Evolutionary conservation across 805 yeast genomes (phyloP), one percentile per base, ranked within the genome.

Genomic region (Kodamaea neixiangensis): DNA sequence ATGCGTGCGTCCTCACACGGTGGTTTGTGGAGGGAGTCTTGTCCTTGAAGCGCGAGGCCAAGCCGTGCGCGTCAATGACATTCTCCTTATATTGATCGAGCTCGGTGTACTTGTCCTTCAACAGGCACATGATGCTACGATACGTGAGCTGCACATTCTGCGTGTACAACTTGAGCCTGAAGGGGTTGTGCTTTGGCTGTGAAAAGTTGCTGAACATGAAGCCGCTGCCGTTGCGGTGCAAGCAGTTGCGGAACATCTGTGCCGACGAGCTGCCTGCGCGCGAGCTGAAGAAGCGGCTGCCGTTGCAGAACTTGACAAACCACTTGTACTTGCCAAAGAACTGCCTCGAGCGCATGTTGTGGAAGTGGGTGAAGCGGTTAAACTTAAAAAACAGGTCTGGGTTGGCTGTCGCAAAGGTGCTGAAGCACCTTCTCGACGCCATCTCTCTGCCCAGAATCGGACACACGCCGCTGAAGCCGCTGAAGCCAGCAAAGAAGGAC

Each of bases 1-100:
- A 65, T 6, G 67, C 40, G 53, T 69, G 66, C 42, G 69, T 58
- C 39, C 71, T 58, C 39, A 68, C 51, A 15, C 53, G 21, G 41
- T 46, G 50, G 43, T 50, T 51, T 10, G n/a, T 25, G 11, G 31
- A 7, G 31, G 31, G 3, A 14, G 38, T 1, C 29, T 31, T 25
- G 46, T 20, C 25, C 18, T n/a, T 29, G 15, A 41, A 43, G 17
- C 35, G 45, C 20, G 18, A 38, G 29, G 46, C 44, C 20, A 38
- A 25, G 43, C 21, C 44, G 19, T 43, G 17, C 21, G 7, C 31
- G 15, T 21, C 46, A 37, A 43, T 9, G 25, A 10, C 18, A 14
- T n/a, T 41, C 29, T 19, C 10, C 33, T 14, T 37, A 25, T 19
- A 38, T 15, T 48, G 34, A 17, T 48, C 46, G 21, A 40, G 38